Percentiles rank a stretch among this genome's conserved stretches.
phyloP scores from a whole-genome alignment of 805 yeast species.

The Blastobotrys parvus region DNA sequence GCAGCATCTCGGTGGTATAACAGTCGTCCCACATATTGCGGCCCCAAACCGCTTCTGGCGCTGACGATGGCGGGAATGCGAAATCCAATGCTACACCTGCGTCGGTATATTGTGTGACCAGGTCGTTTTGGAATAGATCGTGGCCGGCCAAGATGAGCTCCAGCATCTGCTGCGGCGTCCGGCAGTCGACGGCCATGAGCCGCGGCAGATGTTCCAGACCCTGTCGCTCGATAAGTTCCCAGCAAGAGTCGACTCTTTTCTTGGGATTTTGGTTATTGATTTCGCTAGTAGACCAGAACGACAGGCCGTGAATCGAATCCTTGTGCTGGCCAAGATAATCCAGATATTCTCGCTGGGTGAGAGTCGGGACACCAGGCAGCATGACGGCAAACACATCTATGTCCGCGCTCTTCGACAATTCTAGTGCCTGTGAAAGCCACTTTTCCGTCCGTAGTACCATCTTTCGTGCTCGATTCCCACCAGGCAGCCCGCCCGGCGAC shows the following conservation, averaged over 20 bases:
- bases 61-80: constrained; percentile 15
- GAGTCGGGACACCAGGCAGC: constrained; percentile 24
- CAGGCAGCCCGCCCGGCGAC: constrained; percentile 24
- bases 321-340: constrained; percentile 10
- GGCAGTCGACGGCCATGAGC: constrained; percentile 16
- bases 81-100: constrained; percentile 32
- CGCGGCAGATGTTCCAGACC: constrained; percentile 12
- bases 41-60: constrained; percentile 11
- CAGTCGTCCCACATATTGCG: constrained; percentile 28
- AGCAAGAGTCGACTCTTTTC: background rate
- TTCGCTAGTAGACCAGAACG: constrained; percentile 4
- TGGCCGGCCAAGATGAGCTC: constrained; percentile 25
- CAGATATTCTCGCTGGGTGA: constrained; percentile 19
- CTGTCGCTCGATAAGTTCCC: background rate
- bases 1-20: constrained; percentile 22
- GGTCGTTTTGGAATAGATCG: constrained; percentile 29
- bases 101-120: constrained; percentile 26
- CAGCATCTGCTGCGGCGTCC: constrained; percentile 29
- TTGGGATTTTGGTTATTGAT: background rate
- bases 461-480: constrained; percentile 30
- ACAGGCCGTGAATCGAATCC: constrained; percentile 14
- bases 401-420: background rate
- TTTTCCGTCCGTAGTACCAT: constrained; percentile 28
- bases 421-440: constrained; percentile 25
- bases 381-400: constrained; percentile 26